Conservation (phyloP, 1,139 yeast genomes). For the Taphrina sp. region DNA sequence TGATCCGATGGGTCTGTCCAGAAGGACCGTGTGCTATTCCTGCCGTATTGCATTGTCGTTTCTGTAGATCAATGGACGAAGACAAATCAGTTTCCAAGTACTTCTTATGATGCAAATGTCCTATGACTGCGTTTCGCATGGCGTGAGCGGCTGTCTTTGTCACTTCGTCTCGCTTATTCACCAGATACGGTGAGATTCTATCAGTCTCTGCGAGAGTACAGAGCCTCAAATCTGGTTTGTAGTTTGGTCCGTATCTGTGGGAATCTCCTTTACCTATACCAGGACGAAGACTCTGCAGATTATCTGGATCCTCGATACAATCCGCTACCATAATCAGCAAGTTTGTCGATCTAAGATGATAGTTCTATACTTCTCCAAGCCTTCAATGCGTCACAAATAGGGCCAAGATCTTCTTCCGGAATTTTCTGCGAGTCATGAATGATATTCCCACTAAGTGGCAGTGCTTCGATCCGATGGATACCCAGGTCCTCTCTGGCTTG, state of each 20-base stretch:
- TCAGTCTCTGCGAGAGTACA: too few species aligned
- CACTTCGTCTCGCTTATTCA: not conserved
- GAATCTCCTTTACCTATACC: conserved; percentile 1
- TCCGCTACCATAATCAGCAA: not conserved
- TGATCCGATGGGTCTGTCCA: too few species aligned
- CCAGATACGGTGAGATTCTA: too few species aligned
- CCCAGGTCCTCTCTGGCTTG: conserved; percentile 16
- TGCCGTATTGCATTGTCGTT: not conserved
- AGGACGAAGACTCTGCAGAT: not conserved
- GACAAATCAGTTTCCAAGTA: not conserved
- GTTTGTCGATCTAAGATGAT: not conserved
- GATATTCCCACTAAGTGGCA: not conserved
- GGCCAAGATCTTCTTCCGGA: not conserved
- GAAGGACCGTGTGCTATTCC: too few species aligned
- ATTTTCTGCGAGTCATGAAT: conserved; percentile 1
- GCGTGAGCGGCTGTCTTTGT: not conserved
- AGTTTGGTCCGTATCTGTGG: conserved; percentile 5
- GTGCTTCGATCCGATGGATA: not conserved
- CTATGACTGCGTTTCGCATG: not conserved
- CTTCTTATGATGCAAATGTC: not conserved
- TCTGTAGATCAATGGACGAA: not conserved
- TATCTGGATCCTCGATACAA: not conserved
- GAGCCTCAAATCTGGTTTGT: too few species aligned
- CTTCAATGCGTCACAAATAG: not conserved
- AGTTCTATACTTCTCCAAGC: not conserved